These are phyloP conservation scores for Extremus antarcticus DNA, from an alignment of 495 filamentous ascomycete genomes.

Conservation along the genomic window DNA sequence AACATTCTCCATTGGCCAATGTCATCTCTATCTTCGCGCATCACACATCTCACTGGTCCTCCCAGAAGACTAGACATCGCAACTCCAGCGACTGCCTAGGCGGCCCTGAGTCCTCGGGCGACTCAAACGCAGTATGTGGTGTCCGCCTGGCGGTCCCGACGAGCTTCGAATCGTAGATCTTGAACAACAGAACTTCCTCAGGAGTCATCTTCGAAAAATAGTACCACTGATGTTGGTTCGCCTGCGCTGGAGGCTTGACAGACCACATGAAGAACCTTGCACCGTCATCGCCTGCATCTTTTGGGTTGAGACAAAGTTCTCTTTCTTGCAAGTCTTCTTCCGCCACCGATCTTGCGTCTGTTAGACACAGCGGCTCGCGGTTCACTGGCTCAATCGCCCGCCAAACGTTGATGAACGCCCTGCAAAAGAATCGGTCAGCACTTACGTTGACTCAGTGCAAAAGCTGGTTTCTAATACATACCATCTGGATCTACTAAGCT, in stretches of 20 bases:
- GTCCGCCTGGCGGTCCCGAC: neutral
- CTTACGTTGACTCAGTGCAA: too few species aligned
- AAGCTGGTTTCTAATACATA: too few species aligned
- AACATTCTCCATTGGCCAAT: too few species aligned
- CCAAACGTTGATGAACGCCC: neutral
- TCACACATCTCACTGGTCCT: too few species aligned
- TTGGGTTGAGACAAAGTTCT: neutral
- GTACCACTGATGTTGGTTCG: neutral
- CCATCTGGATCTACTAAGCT: too few species aligned
- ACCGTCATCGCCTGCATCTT: neutral
- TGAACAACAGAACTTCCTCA: neutral
- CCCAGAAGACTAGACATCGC: neutral
- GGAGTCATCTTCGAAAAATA: neutral
- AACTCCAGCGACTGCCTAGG: neutral
- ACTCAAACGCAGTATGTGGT: neutral
- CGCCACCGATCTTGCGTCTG: neutral
- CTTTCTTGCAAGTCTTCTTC: neutral
- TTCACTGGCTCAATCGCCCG: neutral
- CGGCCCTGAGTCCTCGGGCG: neutral
- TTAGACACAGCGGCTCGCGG: neutral
- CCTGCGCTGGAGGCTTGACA: neutral
- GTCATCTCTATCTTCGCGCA: too few species aligned
- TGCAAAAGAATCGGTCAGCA: too few species aligned
- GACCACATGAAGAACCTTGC: neutral
- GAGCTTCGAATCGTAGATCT: neutral